Conservation (phyloP, 352 stramenopile species). For the Pythium pyrilobum region DNA sequence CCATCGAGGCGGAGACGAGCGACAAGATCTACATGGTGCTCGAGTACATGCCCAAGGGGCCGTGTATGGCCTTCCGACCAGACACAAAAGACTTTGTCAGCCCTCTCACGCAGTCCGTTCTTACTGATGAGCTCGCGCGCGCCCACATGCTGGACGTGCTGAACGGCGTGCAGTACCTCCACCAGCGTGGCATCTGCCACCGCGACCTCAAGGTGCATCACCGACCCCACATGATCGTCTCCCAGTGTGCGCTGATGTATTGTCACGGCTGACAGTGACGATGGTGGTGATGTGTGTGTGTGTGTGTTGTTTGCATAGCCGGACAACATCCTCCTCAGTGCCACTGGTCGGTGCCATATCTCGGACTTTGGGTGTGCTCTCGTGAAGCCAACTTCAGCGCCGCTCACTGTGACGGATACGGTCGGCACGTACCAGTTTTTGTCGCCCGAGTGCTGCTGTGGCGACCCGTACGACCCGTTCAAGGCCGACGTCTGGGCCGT, state of each 20-base stretch:
- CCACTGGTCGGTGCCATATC: conserved; percentile 71
- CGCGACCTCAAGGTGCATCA: conserved; percentile 82
- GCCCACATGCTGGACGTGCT: conserved; percentile 69
- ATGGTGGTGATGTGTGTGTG: no score
- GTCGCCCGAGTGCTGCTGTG: conserved; percentile 82
- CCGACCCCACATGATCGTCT: no score
- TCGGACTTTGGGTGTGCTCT: conserved; percentile 87
- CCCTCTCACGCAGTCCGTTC: conserved; percentile 37
- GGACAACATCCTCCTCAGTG: conserved; percentile 86
- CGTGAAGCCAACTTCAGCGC: not conserved
- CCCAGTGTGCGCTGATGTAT: no score
- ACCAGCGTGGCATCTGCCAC: conserved; percentile 72
- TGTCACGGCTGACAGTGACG: no score
- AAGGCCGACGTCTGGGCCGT: conserved; percentile 83
- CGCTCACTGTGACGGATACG: conserved; percentile 58
- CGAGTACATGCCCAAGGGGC: conserved; percentile 79
- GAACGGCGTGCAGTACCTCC: conserved; percentile 76
- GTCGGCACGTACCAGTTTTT: conserved; percentile 90
- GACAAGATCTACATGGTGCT: conserved; percentile 86
- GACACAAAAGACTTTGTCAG: conserved; percentile 71
- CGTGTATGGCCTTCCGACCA: conserved; percentile 77
- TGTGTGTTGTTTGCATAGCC: conserved; percentile 31
- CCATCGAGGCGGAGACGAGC: conserved; percentile 70
- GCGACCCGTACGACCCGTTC: conserved; percentile 80
- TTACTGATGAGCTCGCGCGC: conserved; percentile 62